These are phyloP conservation scores for Camellia lanceoleosa DNA, from an alignment of 148 eudicot genomes.

Conservation along the genomic window DNA sequence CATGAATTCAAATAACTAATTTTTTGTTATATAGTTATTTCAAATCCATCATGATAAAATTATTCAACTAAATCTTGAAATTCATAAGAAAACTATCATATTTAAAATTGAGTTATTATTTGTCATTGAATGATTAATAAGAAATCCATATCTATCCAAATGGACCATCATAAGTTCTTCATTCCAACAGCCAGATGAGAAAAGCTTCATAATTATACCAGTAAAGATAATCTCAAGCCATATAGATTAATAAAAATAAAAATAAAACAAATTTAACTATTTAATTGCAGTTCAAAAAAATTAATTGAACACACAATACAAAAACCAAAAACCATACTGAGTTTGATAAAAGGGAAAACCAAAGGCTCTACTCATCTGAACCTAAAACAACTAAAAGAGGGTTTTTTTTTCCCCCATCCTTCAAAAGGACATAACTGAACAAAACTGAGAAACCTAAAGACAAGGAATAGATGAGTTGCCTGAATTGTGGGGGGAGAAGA, in stretches of 20 bases:
- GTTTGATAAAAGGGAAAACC: not conserved
- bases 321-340: not conserved
- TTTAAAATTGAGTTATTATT: too few species aligned
- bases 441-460: not conserved
- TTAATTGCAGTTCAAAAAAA: not conserved
- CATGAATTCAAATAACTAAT: too few species aligned
- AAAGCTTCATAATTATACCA: not conserved
- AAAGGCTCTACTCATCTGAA: not conserved
- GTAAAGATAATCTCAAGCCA: not conserved
- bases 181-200: not conserved
- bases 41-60: too few species aligned
- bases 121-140: too few species aligned
- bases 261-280: not conserved
- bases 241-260: not conserved
- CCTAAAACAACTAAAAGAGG: not conserved
- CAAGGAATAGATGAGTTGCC: conserved; percentile 28
- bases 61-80: too few species aligned
- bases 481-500: conserved; percentile 58
- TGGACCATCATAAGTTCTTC: not conserved
- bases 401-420: not conserved
- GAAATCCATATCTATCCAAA: too few species aligned
- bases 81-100: too few species aligned
- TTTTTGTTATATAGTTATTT: too few species aligned
- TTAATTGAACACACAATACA: not conserved
- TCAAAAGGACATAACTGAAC: not conserved